Percentiles rank a stretch among this genome's conserved stretches.
phyloP scores from a whole-genome alignment of 2,329 filamentous ascomycete genomes.

The Metarhizium album region DNA sequence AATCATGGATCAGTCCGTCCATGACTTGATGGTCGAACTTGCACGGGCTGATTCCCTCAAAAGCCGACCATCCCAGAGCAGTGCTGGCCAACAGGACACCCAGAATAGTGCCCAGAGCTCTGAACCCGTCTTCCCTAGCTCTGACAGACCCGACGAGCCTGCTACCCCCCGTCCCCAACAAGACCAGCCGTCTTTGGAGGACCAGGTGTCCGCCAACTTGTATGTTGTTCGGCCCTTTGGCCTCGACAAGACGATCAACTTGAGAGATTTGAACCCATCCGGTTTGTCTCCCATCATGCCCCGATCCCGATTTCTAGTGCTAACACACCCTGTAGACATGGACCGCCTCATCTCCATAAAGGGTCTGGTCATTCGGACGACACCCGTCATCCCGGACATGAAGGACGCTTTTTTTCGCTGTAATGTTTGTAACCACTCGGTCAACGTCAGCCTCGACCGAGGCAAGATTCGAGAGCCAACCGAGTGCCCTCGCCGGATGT shows the following conservation, averaged over 20 bases:
- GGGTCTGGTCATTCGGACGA: constrained; percentile 89
- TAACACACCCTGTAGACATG: constrained; percentile 50
- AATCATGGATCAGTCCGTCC: constrained; percentile 88
- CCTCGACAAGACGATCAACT: constrained; percentile 74
- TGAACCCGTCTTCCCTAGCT: constrained; percentile 67
- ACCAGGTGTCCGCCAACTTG: constrained; percentile 66
- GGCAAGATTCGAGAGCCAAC: constrained; percentile 95
- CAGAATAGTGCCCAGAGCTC: constrained; percentile 51
- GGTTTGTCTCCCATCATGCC: constrained; percentile 23
- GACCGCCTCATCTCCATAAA: constrained; percentile 94
- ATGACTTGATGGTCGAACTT: constrained; percentile 86
- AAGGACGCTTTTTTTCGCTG: constrained; percentile 98
- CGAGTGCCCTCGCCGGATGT: constrained; percentile 72
- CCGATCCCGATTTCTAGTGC: no score
- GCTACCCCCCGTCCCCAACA: constrained; percentile 29
- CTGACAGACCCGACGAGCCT: constrained; percentile 51
- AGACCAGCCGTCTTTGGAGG: constrained; percentile 52
- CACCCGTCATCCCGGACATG: constrained; percentile 97
- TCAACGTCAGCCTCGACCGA: constrained; percentile 84
- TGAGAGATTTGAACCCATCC: constrained; percentile 87
- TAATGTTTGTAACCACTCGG: constrained; percentile 81
- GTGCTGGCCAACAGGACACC: constrained; percentile 33
- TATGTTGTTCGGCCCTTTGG: constrained; percentile 89
- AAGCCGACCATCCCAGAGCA: constrained; percentile 51
- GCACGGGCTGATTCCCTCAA: constrained; percentile 69